Evolutionary conservation across 2,329 filamentous ascomycete species (phyloP).

Genomic region (Ceratocystis harringtonii): DNA sequence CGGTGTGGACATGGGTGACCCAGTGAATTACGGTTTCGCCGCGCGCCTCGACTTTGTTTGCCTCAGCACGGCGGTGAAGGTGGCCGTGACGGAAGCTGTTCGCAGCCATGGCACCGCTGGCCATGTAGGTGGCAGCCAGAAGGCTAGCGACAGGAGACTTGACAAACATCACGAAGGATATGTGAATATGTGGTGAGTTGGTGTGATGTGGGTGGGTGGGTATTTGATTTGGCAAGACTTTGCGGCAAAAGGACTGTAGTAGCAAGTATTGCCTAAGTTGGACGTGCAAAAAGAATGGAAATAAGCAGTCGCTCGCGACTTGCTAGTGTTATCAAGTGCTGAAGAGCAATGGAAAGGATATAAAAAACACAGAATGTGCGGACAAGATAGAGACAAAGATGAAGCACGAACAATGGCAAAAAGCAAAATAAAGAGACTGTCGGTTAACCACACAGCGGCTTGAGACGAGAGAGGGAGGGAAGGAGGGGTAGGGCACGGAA

Average conservation of each 20-base stretch:
- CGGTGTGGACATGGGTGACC: constrained; percentile 29
- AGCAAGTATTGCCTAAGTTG: not conserved
- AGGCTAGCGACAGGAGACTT: constrained; percentile 29
- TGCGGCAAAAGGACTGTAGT: not conserved
- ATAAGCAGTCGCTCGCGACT: constrained; percentile 15
- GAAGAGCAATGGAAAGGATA: not conserved
- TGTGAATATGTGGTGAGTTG: constrained; percentile 17
- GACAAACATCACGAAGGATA: constrained; percentile 28
- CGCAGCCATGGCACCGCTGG: constrained; percentile 30
- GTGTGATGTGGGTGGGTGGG: constrained; percentile 4
- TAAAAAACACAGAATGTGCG: not conserved
- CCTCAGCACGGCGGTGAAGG: constrained; percentile 3
- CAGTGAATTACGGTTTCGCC: constrained; percentile 26
- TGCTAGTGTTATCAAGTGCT: not conserved
- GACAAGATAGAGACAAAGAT: constrained; percentile 15
- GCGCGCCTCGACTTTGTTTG: constrained; percentile 21
- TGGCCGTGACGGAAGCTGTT: constrained; percentile 29
- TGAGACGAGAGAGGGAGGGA: not conserved
- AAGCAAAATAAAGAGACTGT: constrained; percentile 17
- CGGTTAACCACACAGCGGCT: constrained; percentile 17
- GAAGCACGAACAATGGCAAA: constrained; percentile 12
- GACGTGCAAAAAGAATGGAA: not conserved
- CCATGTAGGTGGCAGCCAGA: constrained; percentile 29
- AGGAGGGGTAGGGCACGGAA: not conserved
- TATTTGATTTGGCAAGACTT: constrained; percentile 11